phyloP scores from a whole-genome alignment of 2,329 filamentous ascomycete genomes.

The Exophiala sp. region DNA sequence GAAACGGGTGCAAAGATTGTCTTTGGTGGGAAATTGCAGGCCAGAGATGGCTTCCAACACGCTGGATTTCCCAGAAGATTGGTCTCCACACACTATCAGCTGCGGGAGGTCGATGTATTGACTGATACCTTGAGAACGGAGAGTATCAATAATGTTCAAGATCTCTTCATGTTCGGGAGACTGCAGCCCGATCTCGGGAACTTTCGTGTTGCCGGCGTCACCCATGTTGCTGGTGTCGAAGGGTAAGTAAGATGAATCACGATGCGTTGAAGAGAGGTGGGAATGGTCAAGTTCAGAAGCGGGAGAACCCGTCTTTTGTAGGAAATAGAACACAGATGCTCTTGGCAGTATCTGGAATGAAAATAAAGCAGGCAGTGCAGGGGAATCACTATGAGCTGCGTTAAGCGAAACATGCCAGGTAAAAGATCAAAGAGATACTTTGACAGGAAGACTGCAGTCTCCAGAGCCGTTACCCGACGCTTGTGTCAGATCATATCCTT shows the following conservation, averaged over 20 bases:
- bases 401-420: too few relatives aligned
- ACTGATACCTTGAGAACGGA: constrained; percentile 46
- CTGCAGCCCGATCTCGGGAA: constrained; percentile 13
- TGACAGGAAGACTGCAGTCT: too few relatives aligned
- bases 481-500: not conserved
- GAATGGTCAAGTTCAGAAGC: too few relatives aligned
- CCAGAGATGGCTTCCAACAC: constrained; percentile 33
- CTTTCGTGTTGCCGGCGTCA: not conserved
- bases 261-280: too few relatives aligned
- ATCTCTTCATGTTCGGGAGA: constrained; percentile 22
- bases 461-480: not conserved
- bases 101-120: constrained; percentile 41
- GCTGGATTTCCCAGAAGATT: constrained; percentile 33
- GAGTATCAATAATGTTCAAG: constrained; percentile 21
- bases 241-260: too few relatives aligned
- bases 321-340: too few relatives aligned
- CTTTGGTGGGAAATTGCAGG: constrained; percentile 29
- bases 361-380: too few relatives aligned
- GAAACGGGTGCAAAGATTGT: constrained; percentile 33
- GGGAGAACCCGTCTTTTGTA: too few relatives aligned
- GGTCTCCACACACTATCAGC: constrained; percentile 32
- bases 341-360: too few relatives aligned
- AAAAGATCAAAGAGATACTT: too few relatives aligned
- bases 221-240: constrained; percentile 1
- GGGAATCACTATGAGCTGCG: too few relatives aligned